These are phyloP conservation scores for Metschnikowia arizonensis DNA, from an alignment of 805 yeast species.

Conservation along the genomic window DNA sequence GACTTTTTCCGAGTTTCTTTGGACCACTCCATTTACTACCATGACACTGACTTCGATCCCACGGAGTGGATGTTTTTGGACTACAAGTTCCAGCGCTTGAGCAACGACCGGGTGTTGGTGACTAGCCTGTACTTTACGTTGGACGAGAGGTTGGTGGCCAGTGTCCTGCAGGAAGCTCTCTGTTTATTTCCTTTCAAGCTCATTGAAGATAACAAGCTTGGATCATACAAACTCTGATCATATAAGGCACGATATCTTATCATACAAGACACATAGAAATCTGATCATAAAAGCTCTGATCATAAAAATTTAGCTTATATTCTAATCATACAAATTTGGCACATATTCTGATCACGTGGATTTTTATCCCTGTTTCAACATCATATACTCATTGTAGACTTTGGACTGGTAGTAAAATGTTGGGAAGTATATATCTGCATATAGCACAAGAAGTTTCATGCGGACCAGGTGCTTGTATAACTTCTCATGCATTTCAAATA, in stretches of 20 bases:
- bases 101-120: slow-evolving; percentile 34
- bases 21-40: slow-evolving; percentile 35
- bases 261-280: no score
- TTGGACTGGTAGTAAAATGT: no score
- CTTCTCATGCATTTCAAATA: background rate
- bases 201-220: slow-evolving; percentile 8
- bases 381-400: no score
- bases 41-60: slow-evolving; percentile 35
- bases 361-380: no score
- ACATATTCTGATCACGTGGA: no score
- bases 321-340: no score
- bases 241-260: no score
- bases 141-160: slow-evolving; percentile 29
- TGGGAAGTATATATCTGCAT: no score
- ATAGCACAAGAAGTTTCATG: background rate
- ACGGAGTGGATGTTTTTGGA: slow-evolving; percentile 35
- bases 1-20: slow-evolving; percentile 35
- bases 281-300: no score
- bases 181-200: slow-evolving; percentile 16
- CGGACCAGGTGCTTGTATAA: background rate
- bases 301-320: no score
- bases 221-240: slow-evolving; percentile 17
- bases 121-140: slow-evolving; percentile 23
- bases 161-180: slow-evolving; percentile 34
- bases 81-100: slow-evolving; percentile 28